Evolutionary conservation across 2,329 filamentous ascomycete species (phyloP).

Genomic region (Xylariaceae sp.): DNA sequence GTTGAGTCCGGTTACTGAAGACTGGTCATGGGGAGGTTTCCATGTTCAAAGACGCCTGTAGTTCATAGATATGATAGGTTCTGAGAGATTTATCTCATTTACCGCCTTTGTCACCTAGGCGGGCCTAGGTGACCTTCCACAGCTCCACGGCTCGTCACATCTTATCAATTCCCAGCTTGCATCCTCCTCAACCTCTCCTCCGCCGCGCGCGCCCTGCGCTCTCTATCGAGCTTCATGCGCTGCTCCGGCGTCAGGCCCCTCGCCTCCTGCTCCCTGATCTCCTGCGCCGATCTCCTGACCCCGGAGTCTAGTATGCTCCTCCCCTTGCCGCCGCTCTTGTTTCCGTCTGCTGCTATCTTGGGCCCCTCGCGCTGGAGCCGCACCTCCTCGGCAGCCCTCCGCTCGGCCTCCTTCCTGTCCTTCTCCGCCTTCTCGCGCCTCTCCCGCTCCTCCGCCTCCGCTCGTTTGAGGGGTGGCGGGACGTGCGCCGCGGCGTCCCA

Average conservation of each 20-base stretch:
- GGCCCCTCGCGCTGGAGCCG: slow-evolving; percentile 62
- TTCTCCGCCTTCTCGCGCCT: slow-evolving; percentile 65
- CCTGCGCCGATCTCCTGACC: slow-evolving; percentile 67
- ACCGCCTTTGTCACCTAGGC: too few species aligned
- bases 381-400: slow-evolving; percentile 70
- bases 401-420: slow-evolving; percentile 61
- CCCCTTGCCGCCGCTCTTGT: slow-evolving; percentile 30
- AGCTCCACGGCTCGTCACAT: too few species aligned
- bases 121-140: slow-evolving; percentile 15
- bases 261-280: slow-evolving; percentile 76
- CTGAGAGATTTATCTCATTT: too few species aligned
- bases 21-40: too few species aligned
- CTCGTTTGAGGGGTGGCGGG: slow-evolving; percentile 62
- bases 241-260: slow-evolving; percentile 85
- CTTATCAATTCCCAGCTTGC: too few species aligned
- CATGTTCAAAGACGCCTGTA: too few species aligned
- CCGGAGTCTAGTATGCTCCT: slow-evolving; percentile 53
- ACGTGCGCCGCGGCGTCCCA: slow-evolving; percentile 76
- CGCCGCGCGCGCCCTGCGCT: slow-evolving; percentile 82
- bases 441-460: slow-evolving; percentile 64
- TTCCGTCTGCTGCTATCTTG: slow-evolving; percentile 36
- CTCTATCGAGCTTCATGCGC: slow-evolving; percentile 75
- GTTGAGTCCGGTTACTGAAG: too few species aligned
- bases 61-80: too few species aligned
- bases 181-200: slow-evolving; percentile 77